A percentile compares a stretch with the other conserved stretches of the same genome.
Conservation (phyloP, 345 rosid genomes). For the Crucihimalaya himalaica region DNA sequence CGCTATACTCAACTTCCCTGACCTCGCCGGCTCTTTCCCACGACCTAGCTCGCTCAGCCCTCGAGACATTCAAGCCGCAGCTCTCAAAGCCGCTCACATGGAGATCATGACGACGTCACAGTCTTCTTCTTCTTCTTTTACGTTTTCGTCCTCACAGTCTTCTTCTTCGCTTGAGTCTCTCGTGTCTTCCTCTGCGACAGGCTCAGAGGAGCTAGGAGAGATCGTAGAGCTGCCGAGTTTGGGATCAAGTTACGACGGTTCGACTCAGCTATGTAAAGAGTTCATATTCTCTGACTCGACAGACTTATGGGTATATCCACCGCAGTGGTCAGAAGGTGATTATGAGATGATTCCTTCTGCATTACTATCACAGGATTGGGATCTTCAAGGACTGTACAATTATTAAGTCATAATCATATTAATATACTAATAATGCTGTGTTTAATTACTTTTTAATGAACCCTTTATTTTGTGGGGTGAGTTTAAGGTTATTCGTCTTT, state of each 20-base stretch:
- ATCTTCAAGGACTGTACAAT: conserved; percentile 37
- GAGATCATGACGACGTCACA: conserved; percentile 42
- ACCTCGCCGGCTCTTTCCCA: conserved; percentile 66
- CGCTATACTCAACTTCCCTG: conserved; percentile 89
- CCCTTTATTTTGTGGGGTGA: conserved; percentile 39
- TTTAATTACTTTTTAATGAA: conserved; percentile 28
- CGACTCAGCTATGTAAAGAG: conserved; percentile 45
- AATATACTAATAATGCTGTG: conserved; percentile 15
- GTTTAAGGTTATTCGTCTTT: conserved; percentile 33
- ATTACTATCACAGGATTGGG: conserved; percentile 29
- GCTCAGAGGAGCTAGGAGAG: conserved; percentile 70
- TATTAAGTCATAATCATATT: conserved; percentile 10
- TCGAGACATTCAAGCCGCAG: conserved; percentile 88
- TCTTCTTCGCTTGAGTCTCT: conserved; percentile 50
- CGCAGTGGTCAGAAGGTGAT: conserved; percentile 48
- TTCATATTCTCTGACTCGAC: conserved; percentile 51
- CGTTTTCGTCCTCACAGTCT: conserved; percentile 36
- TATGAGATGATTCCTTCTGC: conserved; percentile 39
- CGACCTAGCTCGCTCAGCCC: conserved; percentile 78
- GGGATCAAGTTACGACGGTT: conserved; percentile 53
- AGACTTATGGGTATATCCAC: conserved; percentile 49
- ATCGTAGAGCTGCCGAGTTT: conserved; percentile 78
- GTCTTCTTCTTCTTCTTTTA: conserved; percentile 37
- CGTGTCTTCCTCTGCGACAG: conserved; percentile 44
- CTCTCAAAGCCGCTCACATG: conserved; percentile 87